phyloP scores from a whole-genome alignment of 2,329 filamentous ascomycete genomes.

The Aureobasidium uvarum region DNA sequence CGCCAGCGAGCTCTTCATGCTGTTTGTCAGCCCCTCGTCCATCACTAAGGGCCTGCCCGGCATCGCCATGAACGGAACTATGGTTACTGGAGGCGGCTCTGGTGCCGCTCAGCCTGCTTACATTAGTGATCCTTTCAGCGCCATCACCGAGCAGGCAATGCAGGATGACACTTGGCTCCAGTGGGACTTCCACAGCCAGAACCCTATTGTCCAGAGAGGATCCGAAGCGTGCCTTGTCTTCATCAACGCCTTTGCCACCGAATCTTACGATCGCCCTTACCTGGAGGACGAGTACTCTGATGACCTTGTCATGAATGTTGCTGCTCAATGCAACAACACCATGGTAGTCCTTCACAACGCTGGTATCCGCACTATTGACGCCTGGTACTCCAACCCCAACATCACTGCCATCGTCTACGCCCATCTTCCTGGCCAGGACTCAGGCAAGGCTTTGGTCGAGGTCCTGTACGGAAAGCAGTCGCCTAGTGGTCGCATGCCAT shows the following conservation, averaged over 20 bases:
- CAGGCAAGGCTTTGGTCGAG: slow-evolving; percentile 55
- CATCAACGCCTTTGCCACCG: slow-evolving; percentile 54
- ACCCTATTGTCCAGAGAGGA: slow-evolving; percentile 51
- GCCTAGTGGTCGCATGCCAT: slow-evolving; percentile 60
- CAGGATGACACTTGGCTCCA: slow-evolving; percentile 58
- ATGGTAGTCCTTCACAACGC: slow-evolving; percentile 66
- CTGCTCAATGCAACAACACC: slow-evolving; percentile 59
- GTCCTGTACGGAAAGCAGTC: slow-evolving; percentile 59
- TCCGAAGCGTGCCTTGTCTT: slow-evolving; percentile 54
- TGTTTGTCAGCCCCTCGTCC: slow-evolving; percentile 38
- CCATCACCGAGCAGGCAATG: slow-evolving; percentile 38
- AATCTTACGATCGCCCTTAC: slow-evolving; percentile 41
- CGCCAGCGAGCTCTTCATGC: slow-evolving; percentile 18
- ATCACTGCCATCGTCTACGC: slow-evolving; percentile 64
- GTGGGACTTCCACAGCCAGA: slow-evolving; percentile 56
- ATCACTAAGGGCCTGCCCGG: slow-evolving; percentile 32
- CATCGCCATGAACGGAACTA: slow-evolving; percentile 34
- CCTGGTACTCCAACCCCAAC: slow-evolving; percentile 62
- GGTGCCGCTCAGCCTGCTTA: slow-evolving; percentile 39
- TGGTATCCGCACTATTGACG: slow-evolving; percentile 59
- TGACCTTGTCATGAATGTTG: slow-evolving; percentile 56
- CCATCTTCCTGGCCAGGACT: slow-evolving; percentile 64
- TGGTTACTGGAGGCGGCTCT: slow-evolving; percentile 41
- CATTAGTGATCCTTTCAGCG: slow-evolving; percentile 40
- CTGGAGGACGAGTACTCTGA: slow-evolving; percentile 51